Evolutionary conservation across 2,329 filamentous ascomycete genomes (phyloP), one percentile per base, ranked within the genome.

Genomic region (Alternaria sp.): DNA sequence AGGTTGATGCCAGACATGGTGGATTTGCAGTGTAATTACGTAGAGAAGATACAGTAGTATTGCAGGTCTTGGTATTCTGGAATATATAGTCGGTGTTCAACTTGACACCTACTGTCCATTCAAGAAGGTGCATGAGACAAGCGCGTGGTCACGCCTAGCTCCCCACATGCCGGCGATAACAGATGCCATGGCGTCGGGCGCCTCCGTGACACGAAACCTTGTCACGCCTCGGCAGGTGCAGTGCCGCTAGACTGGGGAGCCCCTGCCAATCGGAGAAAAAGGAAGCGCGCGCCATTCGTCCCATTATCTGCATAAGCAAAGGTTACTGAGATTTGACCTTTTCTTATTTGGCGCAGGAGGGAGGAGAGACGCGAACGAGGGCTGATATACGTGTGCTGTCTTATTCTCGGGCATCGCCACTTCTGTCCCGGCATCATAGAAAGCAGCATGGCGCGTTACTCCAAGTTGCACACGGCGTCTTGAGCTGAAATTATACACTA

Each of bases 1-100:
- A 87, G 79, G 58, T 75, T 67, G 41, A 61, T n/a, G 61, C 66
- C 61, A 3, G 79, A 65, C 77, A 80, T 81, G 37, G 7, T 56
- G 43, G 11, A 44, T 30, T 20, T 11, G 41, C 18, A 51, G 21
- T 55, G n/a, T 20, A 28, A 41, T 37, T 37, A 37, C 33, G n/a
- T 55, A 14, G 4, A 10, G 6, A 20, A 45, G 10, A n/a, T 41
- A 26, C 3, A 5, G 21, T 3, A n/a, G 21, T 49, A 33, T 56
- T 46, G 47, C 21, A 46, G 43, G 21, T 33, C 25, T 37, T 50
- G 44, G 43, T 30, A 56, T 14, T 25, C 28, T 56, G 43, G 6
- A 30, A 57, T 49, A 47, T 37, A 55, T 43, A 47, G 49, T 25
- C 3, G 37, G 20, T 28, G 28, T 45, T 53, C 25, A 21, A 54